phyloP scores from a whole-genome alignment of 495 filamentous ascomycete species.

The Talaromyces thailandensis region DNA sequence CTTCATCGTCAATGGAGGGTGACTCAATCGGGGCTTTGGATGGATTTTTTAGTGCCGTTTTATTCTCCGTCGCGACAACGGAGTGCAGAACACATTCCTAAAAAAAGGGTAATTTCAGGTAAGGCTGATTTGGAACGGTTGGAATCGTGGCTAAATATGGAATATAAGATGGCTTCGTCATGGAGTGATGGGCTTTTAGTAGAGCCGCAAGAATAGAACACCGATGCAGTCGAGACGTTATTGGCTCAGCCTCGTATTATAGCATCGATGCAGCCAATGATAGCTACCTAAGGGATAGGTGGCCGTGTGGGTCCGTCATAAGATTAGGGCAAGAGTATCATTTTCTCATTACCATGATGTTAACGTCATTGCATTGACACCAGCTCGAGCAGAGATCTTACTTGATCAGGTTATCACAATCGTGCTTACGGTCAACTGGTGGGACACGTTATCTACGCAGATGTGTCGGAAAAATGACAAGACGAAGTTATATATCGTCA shows the following conservation, averaged over 20 bases:
- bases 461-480: too few species aligned
- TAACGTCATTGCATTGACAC: not conserved
- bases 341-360: not conserved
- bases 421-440: too few species aligned
- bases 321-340: not conserved
- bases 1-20: not conserved
- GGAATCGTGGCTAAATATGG: not conserved
- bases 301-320: not conserved
- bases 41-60: not conserved
- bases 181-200: not conserved
- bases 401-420: not conserved
- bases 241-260: not conserved
- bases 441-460: too few species aligned
- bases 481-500: too few species aligned
- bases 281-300: not conserved
- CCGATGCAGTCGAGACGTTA: not conserved
- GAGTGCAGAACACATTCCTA: not conserved
- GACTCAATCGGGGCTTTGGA: not conserved
- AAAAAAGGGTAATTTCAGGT: not conserved
- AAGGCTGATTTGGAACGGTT: not conserved
- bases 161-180: not conserved
- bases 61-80: not conserved
- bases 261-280: not conserved
- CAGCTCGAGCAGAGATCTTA: not conserved
- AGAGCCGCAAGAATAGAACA: not conserved